Evolutionary conservation across 2,329 filamentous ascomycete species (phyloP).

Genomic region (Periconia digitata): DNA sequence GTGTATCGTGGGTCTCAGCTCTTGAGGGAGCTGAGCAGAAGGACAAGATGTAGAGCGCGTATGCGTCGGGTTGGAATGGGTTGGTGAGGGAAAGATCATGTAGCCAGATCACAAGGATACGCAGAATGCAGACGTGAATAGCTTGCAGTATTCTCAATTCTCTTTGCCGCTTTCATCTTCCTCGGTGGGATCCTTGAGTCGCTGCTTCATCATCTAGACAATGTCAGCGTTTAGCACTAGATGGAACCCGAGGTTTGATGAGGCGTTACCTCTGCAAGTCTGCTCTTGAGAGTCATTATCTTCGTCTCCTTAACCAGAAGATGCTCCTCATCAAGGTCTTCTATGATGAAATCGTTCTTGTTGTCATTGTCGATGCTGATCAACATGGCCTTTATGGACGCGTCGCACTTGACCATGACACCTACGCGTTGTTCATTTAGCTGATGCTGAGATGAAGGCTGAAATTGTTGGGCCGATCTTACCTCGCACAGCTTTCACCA

Average conservation of each 20-base stretch:
- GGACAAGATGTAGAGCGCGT: slow-evolving; percentile 38
- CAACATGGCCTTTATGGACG: slow-evolving; percentile 86
- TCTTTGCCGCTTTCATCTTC: slow-evolving; percentile 31
- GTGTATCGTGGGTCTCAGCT: slow-evolving; percentile 45
- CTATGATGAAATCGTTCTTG: slow-evolving; percentile 74
- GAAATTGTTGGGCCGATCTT: not conserved
- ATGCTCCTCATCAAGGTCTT: slow-evolving; percentile 76
- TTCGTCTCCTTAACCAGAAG: slow-evolving; percentile 75
- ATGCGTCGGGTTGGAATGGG: not conserved
- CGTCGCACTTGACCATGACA: slow-evolving; percentile 77
- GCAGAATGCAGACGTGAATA: not conserved
- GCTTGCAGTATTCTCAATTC: slow-evolving; percentile 10
- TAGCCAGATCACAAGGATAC: not conserved
- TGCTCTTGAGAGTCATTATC: slow-evolving; percentile 66
- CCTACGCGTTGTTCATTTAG: slow-evolving; percentile 47
- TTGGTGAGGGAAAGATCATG: slow-evolving; percentile 8
- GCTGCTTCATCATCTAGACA: slow-evolving; percentile 39
- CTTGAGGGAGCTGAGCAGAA: slow-evolving; percentile 45
- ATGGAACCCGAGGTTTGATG: not conserved
- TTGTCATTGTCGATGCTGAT: slow-evolving; percentile 69
- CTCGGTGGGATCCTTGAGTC: slow-evolving; percentile 37
- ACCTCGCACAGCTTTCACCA: slow-evolving; percentile 63
- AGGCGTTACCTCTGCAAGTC: slow-evolving; percentile 64
- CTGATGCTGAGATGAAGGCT: not conserved
- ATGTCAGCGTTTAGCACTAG: slow-evolving; percentile 9